Conservation (phyloP, 129 eudicot genomes). For the Deinandra increscens region DNA sequence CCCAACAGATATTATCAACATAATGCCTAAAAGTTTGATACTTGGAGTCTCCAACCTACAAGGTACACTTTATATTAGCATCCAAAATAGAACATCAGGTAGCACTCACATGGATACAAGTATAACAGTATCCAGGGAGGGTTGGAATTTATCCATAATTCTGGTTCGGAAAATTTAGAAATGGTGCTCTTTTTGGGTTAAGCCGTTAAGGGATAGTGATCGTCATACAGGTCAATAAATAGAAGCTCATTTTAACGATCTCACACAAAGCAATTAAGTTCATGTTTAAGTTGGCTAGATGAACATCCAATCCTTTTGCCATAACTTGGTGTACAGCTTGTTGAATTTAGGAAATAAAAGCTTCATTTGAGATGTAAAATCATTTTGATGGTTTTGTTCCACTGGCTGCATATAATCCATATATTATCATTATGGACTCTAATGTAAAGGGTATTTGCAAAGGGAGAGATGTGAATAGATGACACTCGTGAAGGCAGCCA, state of each 20-base stretch:
- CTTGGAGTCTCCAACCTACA: slow-evolving; percentile 97
- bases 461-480: neutral
- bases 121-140: neutral
- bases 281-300: slow-evolving; percentile 5
- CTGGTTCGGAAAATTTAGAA: neutral
- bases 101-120: neutral
- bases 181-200: neutral
- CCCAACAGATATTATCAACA: slow-evolving; percentile 78
- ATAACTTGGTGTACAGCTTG: neutral
- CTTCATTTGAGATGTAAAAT: slow-evolving; percentile 18
- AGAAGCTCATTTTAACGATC: neutral
- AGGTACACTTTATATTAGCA: slow-evolving; percentile 15
- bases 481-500: neutral
- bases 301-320: neutral
- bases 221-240: neutral
- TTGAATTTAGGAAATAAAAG: neutral
- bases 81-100: neutral
- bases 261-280: neutral
- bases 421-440: slow-evolving; percentile 1
- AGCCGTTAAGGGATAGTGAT: neutral
- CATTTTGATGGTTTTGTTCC: slow-evolving; percentile 5
- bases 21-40: slow-evolving; percentile 75
- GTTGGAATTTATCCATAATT: neutral
- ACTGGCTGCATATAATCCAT: neutral
- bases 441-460: neutral